Percentiles rank a stretch among this genome's conserved stretches.
Evolutionary conservation across 169 alveolate genomes (phyloP).

Genomic region (Plasmodium fragile): DNA sequence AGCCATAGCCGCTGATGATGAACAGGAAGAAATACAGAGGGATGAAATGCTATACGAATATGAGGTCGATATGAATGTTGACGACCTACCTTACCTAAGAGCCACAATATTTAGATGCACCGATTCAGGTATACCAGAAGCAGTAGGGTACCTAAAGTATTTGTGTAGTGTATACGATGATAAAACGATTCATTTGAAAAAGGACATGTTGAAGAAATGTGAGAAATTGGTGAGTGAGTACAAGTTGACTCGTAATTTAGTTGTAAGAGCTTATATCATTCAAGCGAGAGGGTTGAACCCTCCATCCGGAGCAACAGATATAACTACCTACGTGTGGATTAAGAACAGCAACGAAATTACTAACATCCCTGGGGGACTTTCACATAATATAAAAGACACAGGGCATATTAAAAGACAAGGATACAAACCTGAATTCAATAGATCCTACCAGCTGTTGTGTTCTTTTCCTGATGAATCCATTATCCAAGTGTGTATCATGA

Average conservation of each 20-base stretch:
- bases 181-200: slow-evolving; percentile 51
- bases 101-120: slow-evolving; percentile 90
- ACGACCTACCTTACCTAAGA: slow-evolving; percentile 89
- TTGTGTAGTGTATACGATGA: slow-evolving; percentile 83
- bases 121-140: slow-evolving; percentile 91
- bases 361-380: slow-evolving; percentile 83
- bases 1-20: slow-evolving; percentile 80
- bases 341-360: slow-evolving; percentile 86
- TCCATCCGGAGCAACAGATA: slow-evolving; percentile 87
- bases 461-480: slow-evolving; percentile 91
- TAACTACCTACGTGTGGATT: slow-evolving; percentile 87
- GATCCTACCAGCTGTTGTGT: slow-evolving; percentile 89
- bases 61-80: slow-evolving; percentile 88
- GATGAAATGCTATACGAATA: slow-evolving; percentile 91
- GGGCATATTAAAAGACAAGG: slow-evolving; percentile 88
- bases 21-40: slow-evolving; percentile 83
- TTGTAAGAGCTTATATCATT: slow-evolving; percentile 89
- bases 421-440: slow-evolving; percentile 91
- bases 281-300: slow-evolving; percentile 92
- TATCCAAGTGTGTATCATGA: slow-evolving; percentile 88
- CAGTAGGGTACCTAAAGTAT: slow-evolving; percentile 90
- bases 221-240: slow-evolving; percentile 68
- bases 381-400: slow-evolving; percentile 85
- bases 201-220: slow-evolving; percentile 70
- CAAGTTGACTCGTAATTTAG: slow-evolving; percentile 78